Evolutionary conservation across 2,329 filamentous ascomycete species (phyloP), one percentile per base, ranked within the genome.

Genomic region (Pseudofabraea citricarpa): DNA sequence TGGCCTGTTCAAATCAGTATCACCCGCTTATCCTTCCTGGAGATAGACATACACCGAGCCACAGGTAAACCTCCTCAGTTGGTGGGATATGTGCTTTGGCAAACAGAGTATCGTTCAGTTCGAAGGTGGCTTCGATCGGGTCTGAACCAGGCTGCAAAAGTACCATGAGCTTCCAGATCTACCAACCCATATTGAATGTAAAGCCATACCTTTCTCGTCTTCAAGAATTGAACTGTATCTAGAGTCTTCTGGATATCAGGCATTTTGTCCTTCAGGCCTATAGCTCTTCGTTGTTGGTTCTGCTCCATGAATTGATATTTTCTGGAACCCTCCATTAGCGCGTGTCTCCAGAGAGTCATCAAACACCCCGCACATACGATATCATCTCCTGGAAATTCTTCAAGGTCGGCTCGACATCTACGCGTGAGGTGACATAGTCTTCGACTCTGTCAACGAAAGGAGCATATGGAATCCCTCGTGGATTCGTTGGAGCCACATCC

Each of bases 221-320:
- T 85, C 49, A 98, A 64, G 59, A 97, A 97, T 45, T 74, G 77
- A 40, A 97, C 91, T 15, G 89, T 93, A 47, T 97, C 91, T 47
- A 97, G 69, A 1, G 93, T 97, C 74, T 96, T 96, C 59, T 88
- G 83, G 52, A 98, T 97, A 64, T 98, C 93, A 0, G 93, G 93
- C 54, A 98, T 90, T 72, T 97, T 98, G 61, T 96, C 90, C 60
- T 84, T 87, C 44, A 98, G 71, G 2, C 90, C 90, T 4, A 77
- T 74, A 41, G 87, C 84, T 37, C 93, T 80, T 51, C 89, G 79
- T 65, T 95, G 85, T 46, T 93, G 87, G 66, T 95, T 97, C 63
- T 85, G 74, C 70, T 97, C 90, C 93, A 98, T 98, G 70, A 97
- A 98, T 66, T 97, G 93, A 72, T 98, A 98, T 76, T 98, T 98